A percentile compares a stretch with the other conserved stretches of the same genome.
phyloP scores from a whole-genome alignment of 2,329 filamentous ascomycete genomes.

The Aotearoamyces nothofagi region DNA sequence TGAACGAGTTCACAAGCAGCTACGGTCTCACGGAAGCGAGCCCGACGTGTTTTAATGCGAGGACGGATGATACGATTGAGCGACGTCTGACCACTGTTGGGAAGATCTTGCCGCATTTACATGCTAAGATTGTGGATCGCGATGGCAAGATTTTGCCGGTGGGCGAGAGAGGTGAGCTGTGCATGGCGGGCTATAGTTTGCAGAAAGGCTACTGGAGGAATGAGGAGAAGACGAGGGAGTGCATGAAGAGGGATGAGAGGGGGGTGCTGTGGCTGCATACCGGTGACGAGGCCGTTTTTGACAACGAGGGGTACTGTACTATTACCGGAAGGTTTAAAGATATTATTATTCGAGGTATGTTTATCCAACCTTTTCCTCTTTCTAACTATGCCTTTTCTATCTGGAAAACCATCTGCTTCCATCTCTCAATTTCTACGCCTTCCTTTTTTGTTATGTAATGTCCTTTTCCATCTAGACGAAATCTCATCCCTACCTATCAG shows the following conservation, averaged over 20 bases:
- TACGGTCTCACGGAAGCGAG: conserved; percentile 59
- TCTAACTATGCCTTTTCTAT: conserved; percentile 4
- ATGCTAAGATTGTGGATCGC: conserved; percentile 62
- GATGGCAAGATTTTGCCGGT: conserved; percentile 50
- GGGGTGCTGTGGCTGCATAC: conserved; percentile 48
- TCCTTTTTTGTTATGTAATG: too few relatives aligned
- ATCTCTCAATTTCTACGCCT: too few relatives aligned
- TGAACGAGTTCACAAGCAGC: conserved; percentile 58
- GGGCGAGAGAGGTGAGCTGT: conserved; percentile 57
- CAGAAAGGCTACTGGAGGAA: conserved; percentile 56
- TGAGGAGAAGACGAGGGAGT: conserved; percentile 53
- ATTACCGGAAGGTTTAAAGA: conserved; percentile 70
- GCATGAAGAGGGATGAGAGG: conserved; percentile 35
- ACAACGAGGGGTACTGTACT: conserved; percentile 52
- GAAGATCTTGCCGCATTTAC: conserved; percentile 57
- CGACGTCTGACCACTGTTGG: conserved; percentile 57
- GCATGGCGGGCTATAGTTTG: conserved; percentile 64
- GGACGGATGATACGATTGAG: conserved; percentile 54
- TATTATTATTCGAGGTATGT: conserved; percentile 55
- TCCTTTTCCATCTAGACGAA: too few relatives aligned
- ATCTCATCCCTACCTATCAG: too few relatives aligned
- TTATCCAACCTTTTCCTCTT: background rate
- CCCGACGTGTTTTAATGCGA: conserved; percentile 68
- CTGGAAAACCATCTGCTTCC: too few relatives aligned
- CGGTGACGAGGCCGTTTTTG: conserved; percentile 54